phyloP scores from a whole-genome alignment of 495 filamentous ascomycete genomes.

The Xylaria flabelliformis region DNA sequence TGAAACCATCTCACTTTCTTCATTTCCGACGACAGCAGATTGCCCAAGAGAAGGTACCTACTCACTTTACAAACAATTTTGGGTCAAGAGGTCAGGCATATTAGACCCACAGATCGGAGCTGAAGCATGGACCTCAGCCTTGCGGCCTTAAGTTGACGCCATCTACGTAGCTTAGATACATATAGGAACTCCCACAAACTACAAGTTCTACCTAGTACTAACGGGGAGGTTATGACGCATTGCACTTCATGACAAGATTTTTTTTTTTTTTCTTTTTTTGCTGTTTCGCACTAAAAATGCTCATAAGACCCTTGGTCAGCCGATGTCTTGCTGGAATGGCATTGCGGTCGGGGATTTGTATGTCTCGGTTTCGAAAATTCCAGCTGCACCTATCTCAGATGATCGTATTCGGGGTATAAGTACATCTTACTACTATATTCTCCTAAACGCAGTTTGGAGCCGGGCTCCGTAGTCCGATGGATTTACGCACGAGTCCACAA shows the following conservation, averaged over 20 bases:
- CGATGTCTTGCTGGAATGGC: background rate
- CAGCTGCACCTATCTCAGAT: background rate
- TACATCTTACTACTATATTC: background rate
- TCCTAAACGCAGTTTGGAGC: background rate
- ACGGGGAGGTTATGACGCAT: background rate
- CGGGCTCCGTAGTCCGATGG: background rate
- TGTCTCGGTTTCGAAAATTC: background rate
- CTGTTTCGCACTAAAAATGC: background rate
- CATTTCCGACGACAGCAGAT: no score
- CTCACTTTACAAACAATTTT: no score
- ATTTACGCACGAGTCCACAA: background rate
- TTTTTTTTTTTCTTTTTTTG: background rate
- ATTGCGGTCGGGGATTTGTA: background rate
- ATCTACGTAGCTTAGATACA: no score
- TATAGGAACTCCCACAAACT: no score
- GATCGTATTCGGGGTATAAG: conserved; percentile 1
- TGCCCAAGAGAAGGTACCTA: no score
- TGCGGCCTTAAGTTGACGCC: no score
- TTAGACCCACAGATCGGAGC: no score
- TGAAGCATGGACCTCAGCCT: no score
- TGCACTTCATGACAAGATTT: background rate
- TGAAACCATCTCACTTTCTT: no score
- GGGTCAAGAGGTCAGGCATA: no score
- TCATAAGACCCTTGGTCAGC: background rate
- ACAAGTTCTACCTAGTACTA: no score